Evolutionary conservation across 345 rosid species (phyloP), one percentile per base, ranked within the genome.

Genomic region (Salix brachista): DNA sequence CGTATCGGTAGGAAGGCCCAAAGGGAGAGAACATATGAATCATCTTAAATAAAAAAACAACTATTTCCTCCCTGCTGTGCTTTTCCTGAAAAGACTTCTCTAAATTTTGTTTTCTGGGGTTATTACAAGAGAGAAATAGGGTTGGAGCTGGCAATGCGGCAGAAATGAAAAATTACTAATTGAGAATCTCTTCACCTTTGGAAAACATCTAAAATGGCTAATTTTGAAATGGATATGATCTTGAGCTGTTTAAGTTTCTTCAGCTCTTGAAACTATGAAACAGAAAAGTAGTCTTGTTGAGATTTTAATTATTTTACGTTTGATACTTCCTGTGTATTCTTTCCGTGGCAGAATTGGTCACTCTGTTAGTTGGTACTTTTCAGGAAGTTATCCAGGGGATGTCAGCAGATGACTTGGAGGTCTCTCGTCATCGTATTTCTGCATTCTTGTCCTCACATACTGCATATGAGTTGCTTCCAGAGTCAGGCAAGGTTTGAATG

Each of bases 391-490:
- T 81, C 71, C 87, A 87, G 68, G 83, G 89, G 70, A 82, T 91
- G 73, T 84, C 98, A 41, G 90, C 86, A 65, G 76, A 87, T 67
- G 97, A 92, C 80, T 80, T 96, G 83, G 86, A 86, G 81, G 83
- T 90, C 52, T 96, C 97, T 78, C 96, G 91, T 77, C 86, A 88
- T 11, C 88, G 86, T 65, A 83, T 94, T 66, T 87, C 95, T 73
- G 82, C 83, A 56, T 82, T 75, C 70, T 71, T 82, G 70, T 75
- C 85, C 42, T 6, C 70, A 10, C 79, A 79, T 72, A 82, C 81
- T 60, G 85, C 79, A 60, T 82, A 78, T 50, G 85, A 82, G 72
- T 70, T 82, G 75, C 82, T 82, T 76, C 85, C 85, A 37, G 77
- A 82, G 74, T 82, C 85, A 62, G 85, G 85, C 85, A 82, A 82